Conservation (phyloP, 768 basidiomycete species). For the Rhodosporidiobolus odoratus region DNA sequence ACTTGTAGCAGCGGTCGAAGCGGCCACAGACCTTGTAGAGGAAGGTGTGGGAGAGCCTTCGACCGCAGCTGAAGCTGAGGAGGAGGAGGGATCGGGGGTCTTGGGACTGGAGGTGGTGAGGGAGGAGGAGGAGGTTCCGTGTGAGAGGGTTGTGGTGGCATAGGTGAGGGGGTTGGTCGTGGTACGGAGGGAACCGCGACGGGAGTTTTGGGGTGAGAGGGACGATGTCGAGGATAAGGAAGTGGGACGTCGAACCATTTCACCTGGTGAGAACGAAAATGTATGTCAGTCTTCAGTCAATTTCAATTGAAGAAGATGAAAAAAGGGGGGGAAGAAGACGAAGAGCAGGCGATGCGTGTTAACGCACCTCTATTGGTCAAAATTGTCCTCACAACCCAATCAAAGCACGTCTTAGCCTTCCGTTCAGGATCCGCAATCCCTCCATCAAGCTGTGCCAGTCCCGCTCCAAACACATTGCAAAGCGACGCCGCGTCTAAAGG, state of each 20-base stretch:
- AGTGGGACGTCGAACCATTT: neutral
- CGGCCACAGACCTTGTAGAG: too few relatives aligned
- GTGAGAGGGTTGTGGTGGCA: conserved; percentile 8
- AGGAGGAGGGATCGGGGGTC: neutral
- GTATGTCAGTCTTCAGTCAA: too few relatives aligned
- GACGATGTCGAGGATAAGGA: neutral
- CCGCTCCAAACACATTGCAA: neutral
- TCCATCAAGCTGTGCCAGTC: too few relatives aligned
- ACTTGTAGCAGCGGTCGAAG: neutral
- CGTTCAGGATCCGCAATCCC: too few relatives aligned
- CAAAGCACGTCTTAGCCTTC: too few relatives aligned
- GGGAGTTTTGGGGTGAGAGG: conserved; percentile 1
- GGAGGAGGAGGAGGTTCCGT: neutral
- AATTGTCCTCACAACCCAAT: too few relatives aligned
- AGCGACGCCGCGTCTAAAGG: neutral
- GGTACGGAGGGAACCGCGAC: neutral
- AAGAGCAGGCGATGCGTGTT: too few relatives aligned
- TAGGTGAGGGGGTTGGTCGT: neutral
- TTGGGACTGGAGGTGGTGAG: neutral
- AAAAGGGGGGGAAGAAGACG: too few relatives aligned
- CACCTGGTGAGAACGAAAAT: too few relatives aligned
- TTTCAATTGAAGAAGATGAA: too few relatives aligned
- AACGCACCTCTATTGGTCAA: too few relatives aligned
- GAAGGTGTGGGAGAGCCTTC: neutral
- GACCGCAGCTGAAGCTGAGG: too few relatives aligned